Evolutionary conservation across 495 filamentous ascomycete genomes (phyloP), one percentile per base, ranked within the genome.

Genomic region (Jackrogersella multiformis): DNA sequence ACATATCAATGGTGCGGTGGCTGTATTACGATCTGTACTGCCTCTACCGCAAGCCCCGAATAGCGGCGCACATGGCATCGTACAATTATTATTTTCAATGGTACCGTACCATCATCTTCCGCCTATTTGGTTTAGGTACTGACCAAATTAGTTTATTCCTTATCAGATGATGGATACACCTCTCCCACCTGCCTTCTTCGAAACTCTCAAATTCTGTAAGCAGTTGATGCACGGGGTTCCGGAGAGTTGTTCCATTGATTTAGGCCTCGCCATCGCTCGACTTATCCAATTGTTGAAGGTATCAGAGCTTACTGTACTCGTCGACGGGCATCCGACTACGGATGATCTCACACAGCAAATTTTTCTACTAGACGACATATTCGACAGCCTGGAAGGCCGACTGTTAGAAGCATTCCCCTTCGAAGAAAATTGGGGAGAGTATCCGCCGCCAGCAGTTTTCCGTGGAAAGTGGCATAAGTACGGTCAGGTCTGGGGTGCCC

Each of bases 381-480:
- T 83, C 23, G 73, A 73, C 8, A 46, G 51, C 16, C 73, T 78
- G 68, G 77, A 82, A 45, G 18, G n/a, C 4, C 60, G 57, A 6
- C 64, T 80, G 36, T 54, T 56, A 1, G 71, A 72, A 16, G 61
- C 66, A 5, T 83, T 80, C 70, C 53, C 61, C 1, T 73, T 73
- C 39, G 44, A 46, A 18, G 70, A 76, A 28, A 54, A 66, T 1
- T 45, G 21, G 10, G 60, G 57, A 1, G 51, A 73, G 38, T 77
- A 78, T 35, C 79, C 80, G 1, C 61, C 78, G 2, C 68, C 76
- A 3, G 77, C 73, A 18, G 76, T 85, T 36, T 88, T 86, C 63
- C 81, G 84, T 39, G 81, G 84, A 30, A 77, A 80, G 57, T 90
- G 88, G 68, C 86, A 90, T 66, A 70, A 82, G 13, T 91, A 90